These are phyloP conservation scores for Nymphaea thermarum DNA, from an alignment of 164 flowering plant genomes.

Conservation along the genomic window DNA sequence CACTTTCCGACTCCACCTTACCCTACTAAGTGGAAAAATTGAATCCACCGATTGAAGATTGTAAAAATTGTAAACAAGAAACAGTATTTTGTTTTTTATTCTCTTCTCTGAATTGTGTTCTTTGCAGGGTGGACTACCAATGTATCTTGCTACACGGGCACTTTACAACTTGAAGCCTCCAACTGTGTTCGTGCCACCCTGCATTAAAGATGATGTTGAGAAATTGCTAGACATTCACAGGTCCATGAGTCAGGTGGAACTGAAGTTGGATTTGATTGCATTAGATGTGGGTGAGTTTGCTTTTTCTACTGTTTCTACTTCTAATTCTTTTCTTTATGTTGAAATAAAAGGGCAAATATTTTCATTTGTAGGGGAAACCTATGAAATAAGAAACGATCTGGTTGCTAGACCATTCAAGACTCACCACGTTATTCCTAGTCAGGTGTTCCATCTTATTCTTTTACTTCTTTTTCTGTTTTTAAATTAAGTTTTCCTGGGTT, in stretches of 20 bases:
- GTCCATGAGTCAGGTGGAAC: conserved; percentile 60
- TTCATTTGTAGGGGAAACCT: conserved; percentile 70
- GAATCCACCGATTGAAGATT: not conserved
- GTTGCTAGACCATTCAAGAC: conserved; percentile 87
- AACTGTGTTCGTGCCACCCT: conserved; percentile 84
- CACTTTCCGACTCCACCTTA: not conserved
- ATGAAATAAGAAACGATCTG: conserved; percentile 78
- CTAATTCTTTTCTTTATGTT: not conserved
- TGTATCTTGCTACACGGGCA: conserved; percentile 96
- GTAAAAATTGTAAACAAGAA: too few relatives aligned
- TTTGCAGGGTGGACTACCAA: conserved; percentile 90
- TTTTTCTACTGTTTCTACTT: not conserved
- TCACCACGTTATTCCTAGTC: conserved; percentile 92
- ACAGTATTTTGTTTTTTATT: not conserved
- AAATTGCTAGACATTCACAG: conserved; percentile 78
- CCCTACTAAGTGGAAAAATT: not conserved
- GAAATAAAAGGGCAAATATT: not conserved
- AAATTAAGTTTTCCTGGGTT: not conserved
- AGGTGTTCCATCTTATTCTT: conserved; percentile 36
- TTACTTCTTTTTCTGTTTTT: not conserved
- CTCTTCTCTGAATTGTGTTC: not conserved
- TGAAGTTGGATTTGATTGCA: conserved; percentile 72
- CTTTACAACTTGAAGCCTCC: conserved; percentile 88
- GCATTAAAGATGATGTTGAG: conserved; percentile 84
- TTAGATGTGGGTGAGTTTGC: conserved; percentile 66